These are phyloP conservation scores for Fraxinus excelsior DNA, from an alignment of 257 asterid genomes.

Conservation along the genomic window DNA sequence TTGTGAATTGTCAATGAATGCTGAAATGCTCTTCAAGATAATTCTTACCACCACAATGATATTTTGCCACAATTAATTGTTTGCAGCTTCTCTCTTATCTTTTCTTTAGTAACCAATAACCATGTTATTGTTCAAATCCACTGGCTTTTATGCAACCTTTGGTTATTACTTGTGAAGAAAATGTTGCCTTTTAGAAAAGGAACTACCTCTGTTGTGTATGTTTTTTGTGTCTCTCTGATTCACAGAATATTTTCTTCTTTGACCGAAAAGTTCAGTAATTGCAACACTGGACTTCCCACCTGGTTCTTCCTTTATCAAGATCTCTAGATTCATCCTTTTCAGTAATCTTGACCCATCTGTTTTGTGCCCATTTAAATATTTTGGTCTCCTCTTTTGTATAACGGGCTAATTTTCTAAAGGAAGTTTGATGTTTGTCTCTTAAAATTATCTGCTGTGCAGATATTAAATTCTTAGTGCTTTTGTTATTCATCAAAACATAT, in stretches of 20 bases:
- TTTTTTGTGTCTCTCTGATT: neutral
- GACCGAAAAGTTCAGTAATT: neutral
- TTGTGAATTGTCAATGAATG: neutral
- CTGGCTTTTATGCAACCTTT: neutral
- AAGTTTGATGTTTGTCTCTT: neutral
- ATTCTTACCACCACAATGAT: neutral
- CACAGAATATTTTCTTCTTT: neutral
- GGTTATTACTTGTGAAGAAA: neutral
- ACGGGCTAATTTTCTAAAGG: neutral
- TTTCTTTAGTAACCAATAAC: neutral
- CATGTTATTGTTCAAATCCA: neutral
- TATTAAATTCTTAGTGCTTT: neutral
- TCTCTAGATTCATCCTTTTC: neutral
- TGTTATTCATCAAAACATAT: too few species aligned
- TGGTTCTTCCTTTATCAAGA: neutral
- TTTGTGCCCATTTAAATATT: neutral
- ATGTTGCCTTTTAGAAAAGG: too few species aligned
- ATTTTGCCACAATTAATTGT: neutral
- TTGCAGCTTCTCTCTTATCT: neutral
- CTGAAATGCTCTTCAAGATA: neutral
- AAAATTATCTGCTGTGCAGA: neutral
- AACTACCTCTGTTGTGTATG: too few species aligned
- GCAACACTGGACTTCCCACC: neutral
- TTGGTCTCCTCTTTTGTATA: neutral
- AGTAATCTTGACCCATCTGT: neutral